phyloP scores from a whole-genome alignment of 2,329 filamentous ascomycete genomes.

The Dryadomyces sulphureus region DNA sequence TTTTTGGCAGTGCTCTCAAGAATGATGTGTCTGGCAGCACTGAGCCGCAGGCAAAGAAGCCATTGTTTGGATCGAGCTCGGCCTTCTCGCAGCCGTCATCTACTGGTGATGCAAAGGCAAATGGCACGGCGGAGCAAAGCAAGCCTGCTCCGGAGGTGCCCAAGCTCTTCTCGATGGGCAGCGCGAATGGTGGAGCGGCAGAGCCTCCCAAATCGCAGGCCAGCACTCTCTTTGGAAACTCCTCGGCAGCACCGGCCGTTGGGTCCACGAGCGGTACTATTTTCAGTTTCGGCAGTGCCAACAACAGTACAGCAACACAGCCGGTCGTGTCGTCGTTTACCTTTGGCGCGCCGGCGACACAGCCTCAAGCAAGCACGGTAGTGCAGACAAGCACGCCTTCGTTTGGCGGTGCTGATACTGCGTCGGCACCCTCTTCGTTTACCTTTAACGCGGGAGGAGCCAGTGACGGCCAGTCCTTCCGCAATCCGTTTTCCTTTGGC shows the following conservation, averaged over 20 bases:
- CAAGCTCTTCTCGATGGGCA: slow-evolving; percentile 19
- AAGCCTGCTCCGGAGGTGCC: slow-evolving; percentile 6
- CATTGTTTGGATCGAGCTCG: slow-evolving; percentile 12
- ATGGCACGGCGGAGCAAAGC: slow-evolving; percentile 1
- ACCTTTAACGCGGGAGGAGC: slow-evolving; percentile 22
- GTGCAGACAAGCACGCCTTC: neutral
- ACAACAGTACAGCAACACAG: neutral
- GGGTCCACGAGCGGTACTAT: neutral
- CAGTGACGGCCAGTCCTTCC: slow-evolving; percentile 18
- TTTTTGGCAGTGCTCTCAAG: slow-evolving; percentile 9
- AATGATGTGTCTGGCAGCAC: slow-evolving; percentile 6
- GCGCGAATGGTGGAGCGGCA: slow-evolving; percentile 1
- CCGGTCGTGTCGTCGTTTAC: slow-evolving; percentile 4
- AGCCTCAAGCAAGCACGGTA: neutral
- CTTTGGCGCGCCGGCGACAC: slow-evolving; percentile 3
- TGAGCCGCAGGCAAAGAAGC: slow-evolving; percentile 13
- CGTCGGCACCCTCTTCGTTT: slow-evolving; percentile 18
- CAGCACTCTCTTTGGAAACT: slow-evolving; percentile 4
- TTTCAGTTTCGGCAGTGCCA: slow-evolving; percentile 8
- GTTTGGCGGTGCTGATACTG: slow-evolving; percentile 5
- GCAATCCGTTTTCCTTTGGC: slow-evolving; percentile 22
- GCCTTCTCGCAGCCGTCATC: slow-evolving; percentile 2
- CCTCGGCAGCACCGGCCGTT: neutral
- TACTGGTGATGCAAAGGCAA: slow-evolving; percentile 6
- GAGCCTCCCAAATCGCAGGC: slow-evolving; percentile 2